phyloP scores from a whole-genome alignment of 371 early-diverging fungal genomes.

The Haplosporangium sp. region DNA sequence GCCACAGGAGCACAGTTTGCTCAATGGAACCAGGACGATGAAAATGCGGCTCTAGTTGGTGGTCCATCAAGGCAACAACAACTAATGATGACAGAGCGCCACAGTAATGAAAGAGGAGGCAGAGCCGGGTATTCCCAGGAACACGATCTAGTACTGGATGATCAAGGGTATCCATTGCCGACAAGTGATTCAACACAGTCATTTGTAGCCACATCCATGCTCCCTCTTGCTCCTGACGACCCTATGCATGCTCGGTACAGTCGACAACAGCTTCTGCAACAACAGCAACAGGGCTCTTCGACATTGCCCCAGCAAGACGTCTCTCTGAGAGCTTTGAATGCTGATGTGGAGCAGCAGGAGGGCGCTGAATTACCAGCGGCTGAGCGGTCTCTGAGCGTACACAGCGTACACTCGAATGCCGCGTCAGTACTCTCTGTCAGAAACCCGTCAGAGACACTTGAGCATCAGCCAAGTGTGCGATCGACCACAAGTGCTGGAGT shows the following conservation, averaged over 20 bases:
- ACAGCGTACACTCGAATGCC: slow-evolving; percentile 14
- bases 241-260: slow-evolving; percentile 24
- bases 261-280: slow-evolving; percentile 11
- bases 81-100: slow-evolving; percentile 8
- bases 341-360: not conserved
- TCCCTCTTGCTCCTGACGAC: slow-evolving; percentile 24
- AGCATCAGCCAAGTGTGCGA: not conserved
- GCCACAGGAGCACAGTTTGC: slow-evolving; percentile 18
- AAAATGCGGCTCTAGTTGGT: slow-evolving; percentile 41
- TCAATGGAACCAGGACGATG: slow-evolving; percentile 48
- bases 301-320: slow-evolving; percentile 5
- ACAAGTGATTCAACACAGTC: slow-evolving; percentile 19
- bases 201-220: slow-evolving; percentile 47
- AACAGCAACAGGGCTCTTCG: slow-evolving; percentile 4
- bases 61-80: slow-evolving; percentile 27
- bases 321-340: slow-evolving; percentile 15
- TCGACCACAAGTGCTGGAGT: not conserved
- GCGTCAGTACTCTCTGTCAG: slow-evolving; percentile 1
- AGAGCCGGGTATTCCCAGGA: slow-evolving; percentile 15
- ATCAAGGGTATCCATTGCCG: not conserved
- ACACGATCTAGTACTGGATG: slow-evolving; percentile 13
- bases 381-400: slow-evolving; percentile 15
- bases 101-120: slow-evolving; percentile 7
- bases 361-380: not conserved
- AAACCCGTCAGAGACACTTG: slow-evolving; percentile 6